These are phyloP conservation scores for Cutaneotrichosporon spelunceum DNA, from an alignment of 1,284 basidiomycete genomes.

Conservation along the genomic window DNA sequence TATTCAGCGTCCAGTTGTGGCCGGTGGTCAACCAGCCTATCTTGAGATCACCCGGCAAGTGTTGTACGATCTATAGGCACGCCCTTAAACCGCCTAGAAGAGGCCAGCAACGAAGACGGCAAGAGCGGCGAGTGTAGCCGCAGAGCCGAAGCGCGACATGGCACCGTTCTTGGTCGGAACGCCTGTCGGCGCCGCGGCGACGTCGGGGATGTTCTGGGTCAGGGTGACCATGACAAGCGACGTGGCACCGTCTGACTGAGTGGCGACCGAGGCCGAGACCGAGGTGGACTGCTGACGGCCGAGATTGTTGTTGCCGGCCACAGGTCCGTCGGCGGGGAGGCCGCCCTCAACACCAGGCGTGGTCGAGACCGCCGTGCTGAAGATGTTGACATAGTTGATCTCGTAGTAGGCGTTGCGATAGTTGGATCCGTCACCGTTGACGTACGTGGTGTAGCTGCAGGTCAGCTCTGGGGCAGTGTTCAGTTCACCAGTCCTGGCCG, in stretches of 20 bases:
- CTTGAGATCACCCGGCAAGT: background rate
- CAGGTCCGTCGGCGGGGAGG: constrained; percentile 16
- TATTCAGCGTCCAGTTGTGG: constrained; percentile 2
- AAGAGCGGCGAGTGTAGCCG: background rate
- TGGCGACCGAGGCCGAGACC: background rate
- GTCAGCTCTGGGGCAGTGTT: background rate
- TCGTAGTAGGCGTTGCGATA: constrained; percentile 75
- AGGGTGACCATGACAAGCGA: background rate
- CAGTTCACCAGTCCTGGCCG: constrained; percentile 20
- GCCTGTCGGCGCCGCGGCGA: background rate
- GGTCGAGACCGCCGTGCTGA: constrained; percentile 6
- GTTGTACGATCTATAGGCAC: background rate
- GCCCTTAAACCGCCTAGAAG: background rate
- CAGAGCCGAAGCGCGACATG: background rate
- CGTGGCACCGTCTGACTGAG: background rate
- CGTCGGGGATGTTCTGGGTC: background rate
- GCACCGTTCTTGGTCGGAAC: background rate
- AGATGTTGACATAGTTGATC: constrained; percentile 59
- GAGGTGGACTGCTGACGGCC: background rate
- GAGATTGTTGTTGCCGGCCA: background rate
- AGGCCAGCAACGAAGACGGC: background rate
- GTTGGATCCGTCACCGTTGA: constrained; percentile 57
- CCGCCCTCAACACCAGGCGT: constrained; percentile 2
- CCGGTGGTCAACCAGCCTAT: background rate
- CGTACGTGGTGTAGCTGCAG: constrained; percentile 63